Conservation (phyloP, 164 flowering plant species). For the Brasenia schreberi region DNA sequence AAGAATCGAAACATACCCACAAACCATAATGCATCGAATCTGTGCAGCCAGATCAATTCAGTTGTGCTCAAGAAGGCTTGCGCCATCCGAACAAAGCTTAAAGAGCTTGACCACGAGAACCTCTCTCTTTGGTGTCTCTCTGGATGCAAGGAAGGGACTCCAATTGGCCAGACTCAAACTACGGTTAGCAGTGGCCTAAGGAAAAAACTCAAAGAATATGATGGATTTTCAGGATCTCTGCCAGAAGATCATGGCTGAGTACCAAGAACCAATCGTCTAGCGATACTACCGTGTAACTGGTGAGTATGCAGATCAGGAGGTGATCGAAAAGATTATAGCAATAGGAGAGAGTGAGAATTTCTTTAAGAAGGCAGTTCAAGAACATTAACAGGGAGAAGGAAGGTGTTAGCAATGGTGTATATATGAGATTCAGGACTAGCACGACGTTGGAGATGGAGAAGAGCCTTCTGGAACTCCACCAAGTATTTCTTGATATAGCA, state of each 20-base stretch:
- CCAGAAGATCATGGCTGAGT: constrained; percentile 72
- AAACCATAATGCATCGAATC: no score
- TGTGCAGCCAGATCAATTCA: constrained; percentile 37
- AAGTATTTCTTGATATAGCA: no score
- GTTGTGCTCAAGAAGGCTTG: constrained; percentile 45
- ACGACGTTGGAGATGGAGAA: constrained; percentile 22
- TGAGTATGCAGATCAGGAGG: constrained; percentile 60
- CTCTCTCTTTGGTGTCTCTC: constrained; percentile 42
- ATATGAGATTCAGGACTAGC: constrained; percentile 19
- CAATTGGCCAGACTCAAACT: constrained; percentile 48
- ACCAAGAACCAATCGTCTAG: constrained; percentile 61
- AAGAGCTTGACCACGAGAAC: constrained; percentile 61
- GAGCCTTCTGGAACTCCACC: constrained; percentile 20
- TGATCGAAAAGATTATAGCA: constrained; percentile 60
- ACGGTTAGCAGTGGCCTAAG: constrained; percentile 73
- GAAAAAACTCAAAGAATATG: constrained; percentile 75
- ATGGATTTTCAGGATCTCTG: constrained; percentile 60
- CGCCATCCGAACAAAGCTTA: constrained; percentile 36
- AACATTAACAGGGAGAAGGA: constrained; percentile 23
- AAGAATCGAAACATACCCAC: constrained; percentile 56
- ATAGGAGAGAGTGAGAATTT: constrained; percentile 39
- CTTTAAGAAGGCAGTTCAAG: constrained; percentile 43
- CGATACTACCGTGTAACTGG: constrained; percentile 77
- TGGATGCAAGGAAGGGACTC: constrained; percentile 47
- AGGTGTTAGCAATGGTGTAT: constrained; percentile 18